Evolutionary conservation across 1,139 yeast species (phyloP).

Genomic region (Blastobotrys niveus): DNA sequence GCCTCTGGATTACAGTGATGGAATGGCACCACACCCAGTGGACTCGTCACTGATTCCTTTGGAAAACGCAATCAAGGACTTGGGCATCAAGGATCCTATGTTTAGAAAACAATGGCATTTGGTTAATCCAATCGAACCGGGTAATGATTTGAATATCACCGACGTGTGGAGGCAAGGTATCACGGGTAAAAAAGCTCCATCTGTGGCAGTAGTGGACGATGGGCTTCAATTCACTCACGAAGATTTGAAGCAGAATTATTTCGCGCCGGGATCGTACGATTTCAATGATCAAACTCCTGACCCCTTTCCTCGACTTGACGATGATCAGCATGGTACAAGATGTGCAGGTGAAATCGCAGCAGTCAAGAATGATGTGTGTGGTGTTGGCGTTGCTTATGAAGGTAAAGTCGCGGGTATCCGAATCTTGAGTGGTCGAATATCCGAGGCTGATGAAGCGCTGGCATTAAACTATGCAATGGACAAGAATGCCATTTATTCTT

Average conservation of each 20-base stretch:
- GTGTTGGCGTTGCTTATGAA: constrained; percentile 87
- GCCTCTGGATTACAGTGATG: constrained; percentile 14
- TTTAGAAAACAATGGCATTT: constrained; percentile 89
- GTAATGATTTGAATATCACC: constrained; percentile 80
- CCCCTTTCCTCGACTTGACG: constrained; percentile 76
- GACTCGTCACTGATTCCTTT: constrained; percentile 25
- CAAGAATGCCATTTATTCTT: constrained; percentile 82
- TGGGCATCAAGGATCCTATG: constrained; percentile 71
- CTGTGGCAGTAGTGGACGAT: constrained; percentile 74
- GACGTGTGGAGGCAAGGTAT: constrained; percentile 80
- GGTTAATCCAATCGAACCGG: constrained; percentile 62
- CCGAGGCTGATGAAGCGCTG: constrained; percentile 86
- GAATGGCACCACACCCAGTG: constrained; percentile 22
- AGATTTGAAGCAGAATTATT: constrained; percentile 66
- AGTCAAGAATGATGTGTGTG: constrained; percentile 75
- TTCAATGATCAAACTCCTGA: constrained; percentile 68
- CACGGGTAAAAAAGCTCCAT: constrained; percentile 64
- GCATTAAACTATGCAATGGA: constrained; percentile 77
- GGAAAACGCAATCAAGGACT: constrained; percentile 37
- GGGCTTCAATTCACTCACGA: constrained; percentile 78
- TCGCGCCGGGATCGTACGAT: constrained; percentile 81
- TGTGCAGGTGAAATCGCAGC: constrained; percentile 98
- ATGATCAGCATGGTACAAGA: constrained; percentile 93
- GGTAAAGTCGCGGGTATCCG: constrained; percentile 87
- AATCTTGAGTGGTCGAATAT: constrained; percentile 72